These are phyloP conservation scores for Mortierella sp. DNA, from an alignment of 371 early-diverging fungal species.

Conservation along the genomic window DNA sequence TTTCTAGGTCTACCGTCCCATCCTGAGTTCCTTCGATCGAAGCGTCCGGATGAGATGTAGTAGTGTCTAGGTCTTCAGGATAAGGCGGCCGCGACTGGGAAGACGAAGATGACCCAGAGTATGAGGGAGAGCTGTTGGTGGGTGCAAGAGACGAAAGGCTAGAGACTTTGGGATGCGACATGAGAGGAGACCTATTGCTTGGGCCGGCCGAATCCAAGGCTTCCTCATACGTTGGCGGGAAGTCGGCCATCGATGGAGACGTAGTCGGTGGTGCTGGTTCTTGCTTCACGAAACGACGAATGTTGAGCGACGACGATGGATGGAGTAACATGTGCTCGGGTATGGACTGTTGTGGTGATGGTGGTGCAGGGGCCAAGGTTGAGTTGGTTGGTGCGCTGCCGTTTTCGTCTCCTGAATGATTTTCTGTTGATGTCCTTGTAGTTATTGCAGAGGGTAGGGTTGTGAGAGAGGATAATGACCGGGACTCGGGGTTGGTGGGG, in stretches of 20 bases:
- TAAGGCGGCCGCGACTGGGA: background rate
- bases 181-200: background rate
- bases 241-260: slow-evolving; percentile 17
- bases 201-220: slow-evolving; percentile 30
- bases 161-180: background rate
- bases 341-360: slow-evolving; percentile 3
- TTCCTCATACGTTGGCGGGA: slow-evolving; percentile 49
- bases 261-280: background rate
- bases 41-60: slow-evolving; percentile 6
- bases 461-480: background rate
- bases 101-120: slow-evolving; percentile 9
- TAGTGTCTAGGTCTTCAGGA: background rate
- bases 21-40: background rate
- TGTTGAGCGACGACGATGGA: slow-evolving; percentile 18
- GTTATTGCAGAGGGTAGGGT: background rate
- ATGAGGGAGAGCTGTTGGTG: background rate
- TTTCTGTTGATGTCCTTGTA: background rate
- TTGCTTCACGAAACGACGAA: slow-evolving; percentile 10
- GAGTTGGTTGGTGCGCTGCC: background rate
- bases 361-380: background rate
- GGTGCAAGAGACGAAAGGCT: background rate
- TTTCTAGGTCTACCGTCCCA: background rate
- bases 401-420: background rate
- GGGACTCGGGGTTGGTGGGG: background rate
- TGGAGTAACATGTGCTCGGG: slow-evolving; percentile 45